Evolutionary conservation across 257 asterid species (phyloP), one percentile per base, ranked within the genome.

Genomic region (Nicotiana attenuata): DNA sequence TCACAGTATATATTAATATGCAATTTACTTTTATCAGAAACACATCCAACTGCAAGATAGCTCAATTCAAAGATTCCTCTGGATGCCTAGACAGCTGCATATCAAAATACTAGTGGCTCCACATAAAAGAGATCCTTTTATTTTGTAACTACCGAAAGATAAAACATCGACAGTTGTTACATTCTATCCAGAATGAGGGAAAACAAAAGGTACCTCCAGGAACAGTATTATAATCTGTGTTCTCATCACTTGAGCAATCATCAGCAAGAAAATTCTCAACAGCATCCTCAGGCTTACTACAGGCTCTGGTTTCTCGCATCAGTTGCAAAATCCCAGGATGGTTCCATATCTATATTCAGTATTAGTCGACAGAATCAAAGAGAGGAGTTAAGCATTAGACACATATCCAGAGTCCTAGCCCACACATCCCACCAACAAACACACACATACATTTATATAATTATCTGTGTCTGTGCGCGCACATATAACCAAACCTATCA

Each of bases 271-370:
- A 79, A 77, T 88, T 89, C 73, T 96, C 98, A 8, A 87, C 89
- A 76, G 81, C 57, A 82, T 90, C 97, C 87, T 92, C 99, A 81
- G 89, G 88, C 85, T 89, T 92, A 66, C 80, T 88, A 81, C 88
- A 82, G 75, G 89, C 95, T 88, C 87, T 93, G 89, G 88, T 90
- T 85, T 94, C 97, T 85, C 91, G 93, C 93, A 89, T 90, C 81
- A 96, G 85, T 90, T 91, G 97, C 90, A 96, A 86, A 85, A 93
- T 90, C 68, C 99, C 99, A 87, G 99, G 99, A 92, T 96, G 99
- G 84, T 96, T 96, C 98, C 98, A 96, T 86, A 96, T 96, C 99
- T 96, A 85, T 83, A 87, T 61, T 75, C 81, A 84, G 76, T 28
- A 19, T 75, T 24, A 75, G 80, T 20, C 15, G 17, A 75, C n/a